A percentile compares a stretch with the other conserved stretches of the same genome.
Evolutionary conservation across 2,329 filamentous ascomycete genomes (phyloP).

Genomic region (Aureobasidium sp.): DNA sequence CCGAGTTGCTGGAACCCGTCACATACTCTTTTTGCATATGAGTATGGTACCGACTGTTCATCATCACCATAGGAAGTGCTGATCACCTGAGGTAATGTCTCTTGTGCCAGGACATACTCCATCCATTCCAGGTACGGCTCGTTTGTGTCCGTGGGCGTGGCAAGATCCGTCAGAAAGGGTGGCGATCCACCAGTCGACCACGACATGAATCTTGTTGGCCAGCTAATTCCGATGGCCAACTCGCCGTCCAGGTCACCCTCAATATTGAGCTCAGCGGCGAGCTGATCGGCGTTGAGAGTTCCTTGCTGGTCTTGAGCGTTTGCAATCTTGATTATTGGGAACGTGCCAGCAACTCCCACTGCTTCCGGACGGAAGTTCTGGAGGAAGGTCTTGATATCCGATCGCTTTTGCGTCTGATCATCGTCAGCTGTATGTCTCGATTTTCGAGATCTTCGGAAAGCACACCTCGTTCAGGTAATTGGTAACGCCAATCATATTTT

Average conservation of each 20-base stretch:
- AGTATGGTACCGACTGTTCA: slow-evolving; percentile 68
- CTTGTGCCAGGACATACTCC: slow-evolving; percentile 61
- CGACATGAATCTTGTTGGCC: slow-evolving; percentile 60
- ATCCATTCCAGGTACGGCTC: slow-evolving; percentile 75
- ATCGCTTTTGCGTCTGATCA: no score
- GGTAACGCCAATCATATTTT: no score
- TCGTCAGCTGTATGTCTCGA: no score
- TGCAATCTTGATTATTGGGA: no score
- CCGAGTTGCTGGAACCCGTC: slow-evolving; percentile 71
- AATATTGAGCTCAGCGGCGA: slow-evolving; percentile 42
- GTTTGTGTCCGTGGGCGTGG: slow-evolving; percentile 60
- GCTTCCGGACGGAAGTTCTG: no score
- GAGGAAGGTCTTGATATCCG: no score
- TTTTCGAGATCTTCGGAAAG: no score
- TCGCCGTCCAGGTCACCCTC: slow-evolving; percentile 74
- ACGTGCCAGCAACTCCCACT: no score
- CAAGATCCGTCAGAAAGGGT: slow-evolving; percentile 56
- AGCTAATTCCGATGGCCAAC: slow-evolving; percentile 62
- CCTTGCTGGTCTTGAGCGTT: no score
- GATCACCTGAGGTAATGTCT: slow-evolving; percentile 67
- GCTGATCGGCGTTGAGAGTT: no score
- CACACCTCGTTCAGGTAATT: no score
- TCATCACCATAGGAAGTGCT: slow-evolving; percentile 73
- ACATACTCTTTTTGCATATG: slow-evolving; percentile 70
- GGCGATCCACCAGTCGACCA: slow-evolving; percentile 68